Base-by-base conservation (phyloP, 1,284 basidiomycete genomes). In the Cryptococcus sp. region DNA sequence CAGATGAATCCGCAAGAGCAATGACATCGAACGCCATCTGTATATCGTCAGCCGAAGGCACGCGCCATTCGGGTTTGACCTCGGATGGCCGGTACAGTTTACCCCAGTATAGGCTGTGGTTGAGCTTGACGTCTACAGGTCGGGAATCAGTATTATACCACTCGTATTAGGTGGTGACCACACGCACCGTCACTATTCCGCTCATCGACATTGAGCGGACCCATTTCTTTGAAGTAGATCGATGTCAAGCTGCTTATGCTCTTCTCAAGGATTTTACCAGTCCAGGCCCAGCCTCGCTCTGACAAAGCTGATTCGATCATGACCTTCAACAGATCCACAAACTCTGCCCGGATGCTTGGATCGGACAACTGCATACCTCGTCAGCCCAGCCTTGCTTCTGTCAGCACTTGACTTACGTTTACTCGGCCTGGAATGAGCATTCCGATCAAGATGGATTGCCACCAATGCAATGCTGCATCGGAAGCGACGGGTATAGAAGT, bases 401-500 rank as follows among this genome's bases (percentile, higher is more conserved):
- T 44, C 41, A 40, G 20, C 27, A 16, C 35, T 13, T 50, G 49
- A 59, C 46, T 63, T 40, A 69, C 67, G 38, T 54, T 53, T 8
- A 74, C 52, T 22, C 72, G 64, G 10, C 73, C 71, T 10, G 72
- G 71, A 16, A 74, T 68, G 15, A 77, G 64, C 48, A 70, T 64
- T 22, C 73, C 72, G 55, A 70, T 69, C 40, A 76, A 50, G 46
- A 76, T 73, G 3, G 63, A 76, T 57, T 69, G 75, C 67, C 52
- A 93, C 92, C 94, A 98, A 76, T 97, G 93, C 53, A 99, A 81
- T 1, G 91, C 89, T 1, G 92, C 93, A 71, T 99, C 95, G 6
- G 90, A 90, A 4, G 91, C 86, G 1, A 91, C 83, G 0, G 91
- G 89, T 19, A 86, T 84, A 63, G 88, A 86, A 6, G 86, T 87